Base-by-base conservation (phyloP, 768 basidiomycete genomes). In the Asterophora lycoperdoides region DNA sequence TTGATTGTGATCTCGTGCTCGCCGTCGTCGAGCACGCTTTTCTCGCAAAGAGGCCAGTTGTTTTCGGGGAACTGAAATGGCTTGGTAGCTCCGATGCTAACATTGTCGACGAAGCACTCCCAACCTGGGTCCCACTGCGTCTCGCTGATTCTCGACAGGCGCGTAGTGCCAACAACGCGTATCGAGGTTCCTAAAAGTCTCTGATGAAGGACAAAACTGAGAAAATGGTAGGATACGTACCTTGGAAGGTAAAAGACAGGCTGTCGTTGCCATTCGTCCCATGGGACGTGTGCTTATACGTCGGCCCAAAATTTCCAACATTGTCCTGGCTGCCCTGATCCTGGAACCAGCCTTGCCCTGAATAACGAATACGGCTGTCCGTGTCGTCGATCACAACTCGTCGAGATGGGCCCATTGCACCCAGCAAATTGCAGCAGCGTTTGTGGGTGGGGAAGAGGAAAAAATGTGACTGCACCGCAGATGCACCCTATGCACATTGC, bases 381-480 rank as follows among this genome's bases (percentile, higher is more conserved):
- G 62, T 61, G 44, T 73, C 71, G 51, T 73, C 68, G 26, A 57
- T 23, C 0, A 71, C 57, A 13, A 70, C 61, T 57, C 58, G 61
- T 28, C 68, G 66, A 35, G 59, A 28, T 15, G 46, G 3, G 10
- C 19, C 10, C 41, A 48, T 42, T 18, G 41, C 39, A 17, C 34
- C 19, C 33, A 45, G 40, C 40, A 18, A 26, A 15, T 11, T 28
- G 13, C 8, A 40, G 10, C 35, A 14, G 7, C 20, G 11, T 14
- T n/a, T 3, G 39, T 26, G 11, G 33, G 8, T 34, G 14, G 35
- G 14, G 30, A 32, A 8, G 30, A 32, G 13, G 30, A 8, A 32
- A 32, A 8, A 32, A 6, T 23, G 6, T 32, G 30, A 32, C n/a
- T n/a, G n/a, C n/a, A n/a, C n/a, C n/a, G n/a, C n/a, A n/a, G 13